phyloP scores from a whole-genome alignment of 176 grass and related monocot species.

The Zoysia pacifica region DNA sequence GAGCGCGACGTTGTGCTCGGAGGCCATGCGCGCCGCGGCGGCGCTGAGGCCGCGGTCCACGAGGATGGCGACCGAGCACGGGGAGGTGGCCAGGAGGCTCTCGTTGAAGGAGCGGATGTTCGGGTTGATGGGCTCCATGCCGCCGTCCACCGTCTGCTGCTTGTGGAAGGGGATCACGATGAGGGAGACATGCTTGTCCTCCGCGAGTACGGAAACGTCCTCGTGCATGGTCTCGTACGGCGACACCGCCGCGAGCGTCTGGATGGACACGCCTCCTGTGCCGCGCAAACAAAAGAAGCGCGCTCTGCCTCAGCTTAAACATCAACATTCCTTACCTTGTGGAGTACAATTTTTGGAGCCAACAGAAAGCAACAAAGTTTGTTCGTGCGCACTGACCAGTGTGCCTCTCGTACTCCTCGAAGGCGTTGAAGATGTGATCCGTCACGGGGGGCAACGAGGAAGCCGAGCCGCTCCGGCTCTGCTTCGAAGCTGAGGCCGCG shows the following conservation, averaged over 20 bases:
- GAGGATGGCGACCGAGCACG: constrained; percentile 83
- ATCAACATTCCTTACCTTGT: background rate
- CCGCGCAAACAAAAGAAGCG: background rate
- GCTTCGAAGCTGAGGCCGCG: constrained; percentile 28
- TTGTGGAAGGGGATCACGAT: constrained; percentile 97
- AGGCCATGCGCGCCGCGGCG: constrained; percentile 39
- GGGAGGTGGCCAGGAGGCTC: constrained; percentile 53
- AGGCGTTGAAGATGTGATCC: constrained; percentile 73
- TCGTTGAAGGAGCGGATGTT: constrained; percentile 61
- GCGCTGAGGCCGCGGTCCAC: constrained; percentile 78
- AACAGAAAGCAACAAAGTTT: too few relatives aligned
- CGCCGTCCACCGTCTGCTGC: constrained; percentile 79
- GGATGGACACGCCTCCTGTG: constrained; percentile 63
- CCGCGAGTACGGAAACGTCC: constrained; percentile 68
- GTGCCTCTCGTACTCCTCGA: constrained; percentile 69
- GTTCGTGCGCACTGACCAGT: constrained; percentile 21
- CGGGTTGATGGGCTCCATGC: constrained; percentile 69
- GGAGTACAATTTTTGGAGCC: too few relatives aligned
- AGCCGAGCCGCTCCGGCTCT: background rate
- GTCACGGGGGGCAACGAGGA: constrained; percentile 30
- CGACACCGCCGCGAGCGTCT: constrained; percentile 67
- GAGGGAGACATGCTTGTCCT: constrained; percentile 73
- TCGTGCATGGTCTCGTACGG: constrained; percentile 83
- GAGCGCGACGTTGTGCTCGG: constrained; percentile 46
- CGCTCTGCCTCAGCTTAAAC: too few relatives aligned